Evolutionary conservation across 306 rosid species (phyloP), one percentile per base, ranked within the genome.

Genomic region (Begonia peltatifolia): DNA sequence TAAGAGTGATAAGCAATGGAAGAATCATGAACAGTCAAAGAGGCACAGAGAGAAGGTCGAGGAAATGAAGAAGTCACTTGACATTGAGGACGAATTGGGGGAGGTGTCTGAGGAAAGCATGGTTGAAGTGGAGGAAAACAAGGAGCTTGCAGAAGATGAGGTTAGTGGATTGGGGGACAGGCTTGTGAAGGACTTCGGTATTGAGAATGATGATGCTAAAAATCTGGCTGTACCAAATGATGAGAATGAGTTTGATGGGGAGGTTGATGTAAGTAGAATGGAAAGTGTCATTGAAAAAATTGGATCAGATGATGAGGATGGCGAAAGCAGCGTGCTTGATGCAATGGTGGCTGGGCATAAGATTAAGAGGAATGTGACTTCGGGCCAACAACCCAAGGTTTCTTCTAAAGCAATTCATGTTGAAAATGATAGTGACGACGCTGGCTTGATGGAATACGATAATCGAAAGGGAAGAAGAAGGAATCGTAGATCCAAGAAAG

Each of bases 1-100:
- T 68, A 92, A 81, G 88, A 92, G 99, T 79, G 99, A 92, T 68
- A 92, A 77, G 78, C 99, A 92, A 47, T 92, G 99, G 99, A 92
- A 92, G 76, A 92, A 92, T 49, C 99, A 92, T 13, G 99, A 92
- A 80, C 96, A 81, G 71, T 86, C 96, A 0, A 86, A 92, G 70
- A 92, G 86, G 73, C 99, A 92, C 56, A 79, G 76, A 56, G 96
- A 92, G 73, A 92, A 84, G 71, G 93, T 92, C 20, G 84, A 82
- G 0, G 88, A 92, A 75, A 80, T 83, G 38, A 75, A 25, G 64
- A 90, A 83, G 46, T 78, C 94, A 0, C 61, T 75, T 36, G 65
- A 36, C 9, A 63, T 74, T 63, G 87, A 66, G 42, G 87, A 76
- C 41, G 73, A 67, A 42, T 6, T 42, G 49, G 66, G 62, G 3